Conservation (phyloP, 1,139 yeast genomes). For the Diutina scorzettiae region DNA sequence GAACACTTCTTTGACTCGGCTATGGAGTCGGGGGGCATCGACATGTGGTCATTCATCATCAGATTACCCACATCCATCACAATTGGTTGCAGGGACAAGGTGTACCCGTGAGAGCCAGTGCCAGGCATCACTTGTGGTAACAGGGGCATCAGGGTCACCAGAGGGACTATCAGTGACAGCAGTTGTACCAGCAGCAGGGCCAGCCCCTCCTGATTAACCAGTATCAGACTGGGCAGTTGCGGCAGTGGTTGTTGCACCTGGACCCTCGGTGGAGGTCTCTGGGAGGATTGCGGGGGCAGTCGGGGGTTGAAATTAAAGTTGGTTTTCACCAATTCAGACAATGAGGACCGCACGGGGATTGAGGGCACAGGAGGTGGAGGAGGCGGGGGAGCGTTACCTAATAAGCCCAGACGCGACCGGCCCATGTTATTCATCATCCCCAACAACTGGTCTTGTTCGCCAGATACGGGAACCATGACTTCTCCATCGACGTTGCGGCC, state of each 20-base stretch:
- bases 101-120: neutral
- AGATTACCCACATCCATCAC: neutral
- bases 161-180: neutral
- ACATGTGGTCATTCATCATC: neutral
- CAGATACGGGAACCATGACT: neutral
- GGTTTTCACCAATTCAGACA: slow-evolving; percentile 6
- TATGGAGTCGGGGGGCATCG: neutral
- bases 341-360: neutral
- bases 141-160: slow-evolving; percentile 4
- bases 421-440: neutral
- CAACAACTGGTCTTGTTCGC: neutral
- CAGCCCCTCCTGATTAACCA: slow-evolving; percentile 6
- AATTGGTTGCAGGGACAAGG: neutral
- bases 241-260: slow-evolving; percentile 8
- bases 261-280: slow-evolving; percentile 7
- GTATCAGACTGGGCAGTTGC: slow-evolving; percentile 9
- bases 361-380: slow-evolving; percentile 5
- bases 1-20: neutral
- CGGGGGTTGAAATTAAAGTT: slow-evolving; percentile 11
- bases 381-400: neutral
- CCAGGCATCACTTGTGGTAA: neutral
- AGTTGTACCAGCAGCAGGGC: neutral
- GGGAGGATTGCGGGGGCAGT: slow-evolving; percentile 8
- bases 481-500: slow-evolving; percentile 7
- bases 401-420: neutral